Conservation (phyloP, 2,329 filamentous ascomycete genomes). For the Epichloe typhina region DNA sequence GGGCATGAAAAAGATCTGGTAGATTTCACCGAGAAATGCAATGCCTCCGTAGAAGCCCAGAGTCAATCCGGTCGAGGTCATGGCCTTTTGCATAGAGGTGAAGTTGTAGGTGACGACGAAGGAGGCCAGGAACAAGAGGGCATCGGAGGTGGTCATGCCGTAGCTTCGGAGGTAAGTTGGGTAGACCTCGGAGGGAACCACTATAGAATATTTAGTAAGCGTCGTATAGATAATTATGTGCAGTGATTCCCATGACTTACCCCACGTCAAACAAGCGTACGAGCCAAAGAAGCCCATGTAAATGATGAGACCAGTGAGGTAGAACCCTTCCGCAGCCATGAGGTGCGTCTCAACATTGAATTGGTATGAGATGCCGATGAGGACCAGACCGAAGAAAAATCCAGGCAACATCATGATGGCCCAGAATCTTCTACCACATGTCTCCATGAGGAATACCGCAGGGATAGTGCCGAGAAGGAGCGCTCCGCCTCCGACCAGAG, state of each 20-base stretch:
- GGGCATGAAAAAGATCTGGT: constrained; percentile 64
- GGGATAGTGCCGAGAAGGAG: constrained; percentile 56
- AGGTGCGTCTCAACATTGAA: constrained; percentile 34
- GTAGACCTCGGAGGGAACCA: constrained; percentile 56
- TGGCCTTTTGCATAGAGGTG: constrained; percentile 53
- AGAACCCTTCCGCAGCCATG: constrained; percentile 41
- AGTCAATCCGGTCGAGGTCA: constrained; percentile 50
- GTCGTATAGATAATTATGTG: too few relatives aligned
- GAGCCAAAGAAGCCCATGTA: constrained; percentile 59
- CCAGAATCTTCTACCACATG: constrained; percentile 61
- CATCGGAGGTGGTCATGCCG: constrained; percentile 59
- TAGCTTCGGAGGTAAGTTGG: constrained; percentile 60
- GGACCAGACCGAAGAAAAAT: constrained; percentile 55
- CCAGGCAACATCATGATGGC: constrained; percentile 58
- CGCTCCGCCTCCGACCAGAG: constrained; percentile 54
- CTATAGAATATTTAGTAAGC: constrained; percentile 13
- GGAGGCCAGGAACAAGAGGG: constrained; percentile 54
- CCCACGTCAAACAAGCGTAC: constrained; percentile 51
- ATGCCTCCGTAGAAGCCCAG: constrained; percentile 66
- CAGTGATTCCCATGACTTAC: constrained; percentile 5
- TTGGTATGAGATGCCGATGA: constrained; percentile 53
- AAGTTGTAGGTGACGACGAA: constrained; percentile 71
- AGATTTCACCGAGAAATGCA: constrained; percentile 55
- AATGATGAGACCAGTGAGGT: constrained; percentile 52
- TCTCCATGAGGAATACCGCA: constrained; percentile 58